Base-by-base conservation (phyloP, 768 basidiomycete species). In the Termitomyces sp. region DNA sequence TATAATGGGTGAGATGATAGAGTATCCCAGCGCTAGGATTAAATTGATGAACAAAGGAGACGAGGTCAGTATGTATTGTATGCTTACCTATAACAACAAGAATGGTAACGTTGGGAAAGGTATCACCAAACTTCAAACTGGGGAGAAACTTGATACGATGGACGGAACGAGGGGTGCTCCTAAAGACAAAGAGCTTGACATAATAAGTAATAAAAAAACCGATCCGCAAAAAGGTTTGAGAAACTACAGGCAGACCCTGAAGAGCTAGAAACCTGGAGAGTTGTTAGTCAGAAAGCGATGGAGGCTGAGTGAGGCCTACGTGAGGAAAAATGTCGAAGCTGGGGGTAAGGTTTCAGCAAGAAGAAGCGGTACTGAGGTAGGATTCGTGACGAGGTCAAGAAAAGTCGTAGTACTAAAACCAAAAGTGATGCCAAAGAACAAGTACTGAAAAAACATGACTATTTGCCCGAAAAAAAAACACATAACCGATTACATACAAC, bases 261-360 rank as follows among this genome's bases (percentile, higher is more conserved):
- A 94, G 75, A 52, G 92, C 73, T 58, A 94, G 78, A 66, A 89
- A 94, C 9, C 86, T 88, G 61, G 33, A 41, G 9, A 5, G 1
- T 16, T 33, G 38, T 13, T 28, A 10, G 48, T 26, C 36, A 33
- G 14, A 20, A 32, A 52, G 14, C 33, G 11, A 7, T 46, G 33
- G 33, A 44, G 38, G 11, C 9, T 10, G 22, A 11, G 30, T 18
- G 22, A 11, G 38, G 72, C 82, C 22, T 68, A 89, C 79, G 92
- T 93, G 54, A 95, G 75, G 85, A 95, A 96, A 82, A 95, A 95
- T 52, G 84, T 94, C 20, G 91, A 91, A 0, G 92, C 87, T 59
- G 79, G 71, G 0, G 97, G 96, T 47, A 99, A 76, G 47, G 94
- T 84, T 20, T 71, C 67, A 0, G 97, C 94, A 48, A 99, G 76